These are phyloP conservation scores for Flaveria brownii DNA, from an alignment of 129 eudicot species.

Conservation along the genomic window DNA sequence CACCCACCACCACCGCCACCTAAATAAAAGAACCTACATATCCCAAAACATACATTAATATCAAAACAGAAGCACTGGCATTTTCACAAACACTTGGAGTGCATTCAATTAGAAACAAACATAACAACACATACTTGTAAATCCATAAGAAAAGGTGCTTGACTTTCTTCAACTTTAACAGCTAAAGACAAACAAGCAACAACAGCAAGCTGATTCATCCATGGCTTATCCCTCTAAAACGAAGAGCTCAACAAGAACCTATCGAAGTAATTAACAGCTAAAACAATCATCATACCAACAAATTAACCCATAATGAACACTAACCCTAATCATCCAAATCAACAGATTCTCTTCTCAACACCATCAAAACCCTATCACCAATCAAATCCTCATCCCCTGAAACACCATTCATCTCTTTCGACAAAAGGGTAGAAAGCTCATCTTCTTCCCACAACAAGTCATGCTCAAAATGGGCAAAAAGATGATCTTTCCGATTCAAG, in stretches of 20 bases:
- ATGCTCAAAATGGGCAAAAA: constrained; percentile 38
- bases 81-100: constrained; percentile 34
- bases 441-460: constrained; percentile 37
- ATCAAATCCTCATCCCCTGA: constrained; percentile 13
- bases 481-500: constrained; percentile 27
- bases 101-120: background rate
- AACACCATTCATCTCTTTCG: constrained; percentile 22
- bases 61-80: constrained; percentile 3
- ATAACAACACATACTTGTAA: constrained; percentile 24
- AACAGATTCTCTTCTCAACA: constrained; percentile 52
- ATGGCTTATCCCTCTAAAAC: constrained; percentile 41
- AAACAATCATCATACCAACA: constrained; percentile 50
- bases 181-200: constrained; percentile 45
- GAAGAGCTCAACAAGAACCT: constrained; percentile 55
- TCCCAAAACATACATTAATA: too few relatives aligned
- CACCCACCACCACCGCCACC: constrained; percentile 25
- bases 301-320: constrained; percentile 61
- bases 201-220: constrained; percentile 45
- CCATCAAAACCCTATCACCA: constrained; percentile 18
- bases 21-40: background rate
- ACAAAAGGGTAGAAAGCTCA: constrained; percentile 29
- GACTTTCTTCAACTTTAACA: constrained; percentile 42
- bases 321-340: constrained; percentile 78
- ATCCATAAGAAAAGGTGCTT: constrained; percentile 33
- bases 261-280: constrained; percentile 82